phyloP scores from a whole-genome alignment of 2,329 filamentous ascomycete species.

The Xylaria sp. region DNA sequence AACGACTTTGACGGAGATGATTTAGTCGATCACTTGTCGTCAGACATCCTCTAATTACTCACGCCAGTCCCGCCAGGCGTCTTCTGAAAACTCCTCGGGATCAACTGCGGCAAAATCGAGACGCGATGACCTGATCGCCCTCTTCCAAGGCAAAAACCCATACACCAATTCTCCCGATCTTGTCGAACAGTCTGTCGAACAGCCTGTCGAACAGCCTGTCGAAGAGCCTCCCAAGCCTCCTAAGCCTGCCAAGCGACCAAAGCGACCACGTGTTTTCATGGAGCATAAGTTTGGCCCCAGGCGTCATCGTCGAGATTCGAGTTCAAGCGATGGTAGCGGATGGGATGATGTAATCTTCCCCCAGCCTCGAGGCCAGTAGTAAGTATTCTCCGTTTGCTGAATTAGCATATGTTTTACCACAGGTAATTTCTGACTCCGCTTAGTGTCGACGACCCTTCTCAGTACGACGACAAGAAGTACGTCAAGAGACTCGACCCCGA shows the following conservation, averaged over 20 bases:
- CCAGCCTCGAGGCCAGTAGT: conserved; percentile 3
- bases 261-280: not conserved
- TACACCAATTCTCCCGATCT: not conserved
- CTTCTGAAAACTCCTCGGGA: not conserved
- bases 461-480: not conserved
- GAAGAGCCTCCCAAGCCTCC: not conserved
- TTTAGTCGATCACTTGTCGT: not conserved
- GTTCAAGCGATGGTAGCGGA: conserved; percentile 7
- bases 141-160: not conserved
- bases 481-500: not conserved
- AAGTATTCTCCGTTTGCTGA: not conserved
- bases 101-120: not conserved
- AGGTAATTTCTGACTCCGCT: not conserved
- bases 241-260: not conserved
- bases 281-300: not conserved
- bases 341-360: conserved; percentile 12
- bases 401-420: not conserved
- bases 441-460: not conserved
- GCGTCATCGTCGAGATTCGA: too few relatives aligned
- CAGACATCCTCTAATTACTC: not conserved
- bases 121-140: too few relatives aligned
- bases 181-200: not conserved
- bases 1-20: not conserved
- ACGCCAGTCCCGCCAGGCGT: too few relatives aligned
- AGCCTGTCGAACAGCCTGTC: not conserved